Percentiles rank a stretch among this genome's conserved stretches.
Conservation (phyloP, 306 rosid genomes). For the Senna siamea region DNA sequence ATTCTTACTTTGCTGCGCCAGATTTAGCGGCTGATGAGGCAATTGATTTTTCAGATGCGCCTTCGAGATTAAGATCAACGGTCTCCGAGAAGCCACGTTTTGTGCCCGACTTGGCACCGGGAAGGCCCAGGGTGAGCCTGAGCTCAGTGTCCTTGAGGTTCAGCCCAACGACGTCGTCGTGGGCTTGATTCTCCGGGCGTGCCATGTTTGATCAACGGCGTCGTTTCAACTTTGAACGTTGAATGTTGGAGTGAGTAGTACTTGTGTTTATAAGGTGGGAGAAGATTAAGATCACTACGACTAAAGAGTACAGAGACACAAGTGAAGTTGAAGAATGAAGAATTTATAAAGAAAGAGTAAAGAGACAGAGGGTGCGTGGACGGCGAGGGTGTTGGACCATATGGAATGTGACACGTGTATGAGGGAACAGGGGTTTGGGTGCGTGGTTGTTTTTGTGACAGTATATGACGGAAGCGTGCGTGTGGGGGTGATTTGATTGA, state of each 20-base stretch:
- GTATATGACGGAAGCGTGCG: constrained; percentile 40
- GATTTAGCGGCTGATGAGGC: constrained; percentile 20
- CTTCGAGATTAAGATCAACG: constrained; percentile 41
- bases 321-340: no score
- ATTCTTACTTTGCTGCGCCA: constrained; percentile 51
- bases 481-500: no score
- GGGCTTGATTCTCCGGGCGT: not conserved
- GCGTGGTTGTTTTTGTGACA: constrained; percentile 21
- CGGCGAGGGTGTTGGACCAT: constrained; percentile 34
- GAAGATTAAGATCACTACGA: no score
- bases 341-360: not conserved
- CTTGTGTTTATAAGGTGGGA: no score
- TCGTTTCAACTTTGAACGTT: not conserved
- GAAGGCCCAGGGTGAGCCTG: constrained; percentile 66
- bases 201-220: not conserved
- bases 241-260: no score
- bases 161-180: not conserved
- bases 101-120: constrained; percentile 49
- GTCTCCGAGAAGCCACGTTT: constrained; percentile 65
- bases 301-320: no score
- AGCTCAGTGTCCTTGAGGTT: no score
- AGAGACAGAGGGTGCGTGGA: not conserved
- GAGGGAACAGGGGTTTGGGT: constrained; percentile 3
- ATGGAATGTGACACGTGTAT: constrained; percentile 31
- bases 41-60: not conserved